Evolutionary conservation across 2,329 filamentous ascomycete species (phyloP).

Genomic region (Alternaria conjuncta): DNA sequence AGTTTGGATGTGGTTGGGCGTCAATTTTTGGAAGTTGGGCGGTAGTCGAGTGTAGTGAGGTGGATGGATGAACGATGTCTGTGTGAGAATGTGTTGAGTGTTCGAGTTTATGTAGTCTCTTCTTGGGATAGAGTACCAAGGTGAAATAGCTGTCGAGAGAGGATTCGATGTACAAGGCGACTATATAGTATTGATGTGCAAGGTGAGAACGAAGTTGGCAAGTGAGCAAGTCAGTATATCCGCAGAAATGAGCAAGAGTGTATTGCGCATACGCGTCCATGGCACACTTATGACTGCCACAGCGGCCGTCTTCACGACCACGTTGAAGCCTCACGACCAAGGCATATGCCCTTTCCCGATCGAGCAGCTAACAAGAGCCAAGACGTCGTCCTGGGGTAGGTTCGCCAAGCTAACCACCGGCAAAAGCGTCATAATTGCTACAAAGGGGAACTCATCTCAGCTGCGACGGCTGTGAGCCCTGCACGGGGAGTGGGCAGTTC

Average conservation of each 20-base stretch:
- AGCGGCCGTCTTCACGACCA: neutral
- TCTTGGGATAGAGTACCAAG: neutral
- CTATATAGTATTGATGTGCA: conserved; percentile 4
- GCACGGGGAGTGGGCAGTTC: neutral
- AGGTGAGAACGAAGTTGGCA: conserved; percentile 6
- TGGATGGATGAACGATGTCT: neutral
- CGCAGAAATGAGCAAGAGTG: conserved; percentile 2
- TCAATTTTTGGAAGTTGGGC: neutral
- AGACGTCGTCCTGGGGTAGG: neutral
- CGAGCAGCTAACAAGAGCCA: neutral
- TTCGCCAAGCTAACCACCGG: neutral
- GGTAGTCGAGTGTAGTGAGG: neutral
- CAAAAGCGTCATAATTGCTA: neutral
- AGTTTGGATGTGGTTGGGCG: neutral
- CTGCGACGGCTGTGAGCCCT: neutral
- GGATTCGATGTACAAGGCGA: conserved; percentile 6
- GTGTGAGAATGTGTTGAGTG: neutral
- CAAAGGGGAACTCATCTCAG: neutral
- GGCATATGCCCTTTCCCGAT: neutral
- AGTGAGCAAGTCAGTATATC: neutral
- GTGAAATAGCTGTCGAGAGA: neutral
- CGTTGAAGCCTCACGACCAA: conserved; percentile 8
- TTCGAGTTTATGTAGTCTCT: neutral
- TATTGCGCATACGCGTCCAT: conserved; percentile 12
- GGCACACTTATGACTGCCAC: conserved; percentile 5